Base-by-base conservation (phyloP, 306 rosid species). In the Pterocarpus macrocarpus region DNA sequence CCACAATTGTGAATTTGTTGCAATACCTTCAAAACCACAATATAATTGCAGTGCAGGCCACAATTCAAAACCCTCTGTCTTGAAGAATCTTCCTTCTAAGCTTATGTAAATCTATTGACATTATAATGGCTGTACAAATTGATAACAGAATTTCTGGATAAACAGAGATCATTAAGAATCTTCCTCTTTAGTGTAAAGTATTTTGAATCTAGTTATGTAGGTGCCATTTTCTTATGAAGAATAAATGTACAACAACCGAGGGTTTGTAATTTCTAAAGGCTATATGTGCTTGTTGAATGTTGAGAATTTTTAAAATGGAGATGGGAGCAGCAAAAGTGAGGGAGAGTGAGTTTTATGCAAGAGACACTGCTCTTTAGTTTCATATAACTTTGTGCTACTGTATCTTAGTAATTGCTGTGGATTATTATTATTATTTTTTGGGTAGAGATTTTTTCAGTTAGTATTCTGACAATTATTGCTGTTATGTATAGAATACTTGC, bases 401-500 rank as follows among this genome's bases (percentile, higher is more conserved):
- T n/a, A 59, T 45, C 17, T 6, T 56, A 41, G 64, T 43, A 30
- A 34, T 28, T 71, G 67, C 17, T 44, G 28, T 72, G 39, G 69
- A 56, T 41, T 78, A 35, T 30, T 22, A 44, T 7, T 22, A 35
- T 33, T 43, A 52, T 44, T 22, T 22, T 22, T 22, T 22, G 28
- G 28, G 28, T 22, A 22, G 28, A 22, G 28, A 22, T 22, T 22
- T 22, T 22, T 22, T 22, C 28, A 22, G 28, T 22, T 73, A 47
- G 13, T 50, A 44, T 49, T 49, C 85, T 88, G 59, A 79, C 36
- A 8, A 8, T 55, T 76, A 41, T 81, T 45, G 47, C 68, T 88
- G 79, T 73, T 69, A 5, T 72, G 53, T 71, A 47, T 70, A 96
- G 99, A 90, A 94, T 96, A 78, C 86, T 96, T 55, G 99, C 99